A percentile compares a stretch with the other conserved stretches of the same genome.
Conservation (phyloP, 768 basidiomycete genomes). For the Exidia glandulosa region DNA sequence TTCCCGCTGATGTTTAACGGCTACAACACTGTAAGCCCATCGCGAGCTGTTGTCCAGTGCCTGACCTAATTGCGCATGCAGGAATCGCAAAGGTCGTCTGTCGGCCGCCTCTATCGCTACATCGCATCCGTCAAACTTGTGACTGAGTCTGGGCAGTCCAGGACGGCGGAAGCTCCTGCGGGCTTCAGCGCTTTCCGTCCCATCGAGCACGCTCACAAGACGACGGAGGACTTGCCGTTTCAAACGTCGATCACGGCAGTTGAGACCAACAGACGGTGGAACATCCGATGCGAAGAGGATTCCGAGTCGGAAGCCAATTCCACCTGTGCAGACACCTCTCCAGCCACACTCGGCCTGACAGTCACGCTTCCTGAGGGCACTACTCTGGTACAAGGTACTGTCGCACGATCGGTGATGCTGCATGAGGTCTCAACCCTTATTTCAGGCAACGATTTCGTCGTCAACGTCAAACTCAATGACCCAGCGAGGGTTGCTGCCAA, state of each 20-base stretch:
- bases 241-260: too few relatives aligned
- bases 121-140: neutral
- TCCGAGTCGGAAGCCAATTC: too few relatives aligned
- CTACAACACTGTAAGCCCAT: neutral
- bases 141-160: neutral
- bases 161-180: neutral
- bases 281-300: too few relatives aligned
- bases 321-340: too few relatives aligned
- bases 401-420: too few relatives aligned
- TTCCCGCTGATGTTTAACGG: neutral
- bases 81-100: neutral
- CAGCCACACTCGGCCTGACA: too few relatives aligned
- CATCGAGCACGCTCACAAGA: neutral
- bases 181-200: neutral
- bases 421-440: too few relatives aligned
- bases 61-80: neutral
- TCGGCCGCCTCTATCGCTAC: neutral
- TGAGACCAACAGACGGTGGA: neutral
- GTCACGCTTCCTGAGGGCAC: neutral
- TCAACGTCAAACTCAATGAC: too few relatives aligned
- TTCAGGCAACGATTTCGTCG: too few relatives aligned
- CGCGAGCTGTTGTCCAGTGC: neutral
- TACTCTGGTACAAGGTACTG: neutral
- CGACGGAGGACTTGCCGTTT: too few relatives aligned
- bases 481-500: too few relatives aligned